Conservation (phyloP, 164 flowering plant species). For the Taxillus chinensis region DNA sequence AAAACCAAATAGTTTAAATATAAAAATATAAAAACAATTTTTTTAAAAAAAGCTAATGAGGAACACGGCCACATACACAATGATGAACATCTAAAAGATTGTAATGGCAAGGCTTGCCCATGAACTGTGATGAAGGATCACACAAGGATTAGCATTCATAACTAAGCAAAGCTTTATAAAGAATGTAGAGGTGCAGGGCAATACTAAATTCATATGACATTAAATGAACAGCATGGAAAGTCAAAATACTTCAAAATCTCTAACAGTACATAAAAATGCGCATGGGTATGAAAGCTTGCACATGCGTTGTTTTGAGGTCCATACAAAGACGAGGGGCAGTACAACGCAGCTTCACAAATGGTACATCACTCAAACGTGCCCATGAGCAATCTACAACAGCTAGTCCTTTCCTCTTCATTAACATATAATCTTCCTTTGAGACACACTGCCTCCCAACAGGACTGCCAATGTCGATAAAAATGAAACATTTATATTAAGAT, state of each 20-base stretch:
- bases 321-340: conserved; percentile 88
- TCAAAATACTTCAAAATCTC: no score
- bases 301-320: conserved; percentile 9
- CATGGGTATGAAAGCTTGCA: neutral
- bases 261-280: neutral
- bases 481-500: neutral
- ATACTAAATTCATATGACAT: no score
- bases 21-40: no score
- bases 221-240: no score
- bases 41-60: neutral
- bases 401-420: conserved; percentile 71
- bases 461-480: conserved; percentile 28
- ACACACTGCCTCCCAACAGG: conserved; percentile 86
- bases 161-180: neutral
- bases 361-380: conserved; percentile 94
- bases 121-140: neutral
- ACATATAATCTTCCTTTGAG: conserved; percentile 68
- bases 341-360: conserved; percentile 87
- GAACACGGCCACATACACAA: neutral
- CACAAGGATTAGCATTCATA: neutral
- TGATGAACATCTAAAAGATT: neutral
- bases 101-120: neutral
- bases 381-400: conserved; percentile 99
- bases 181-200: neutral
- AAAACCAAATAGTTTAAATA: no score